Evolutionary conservation across 352 stramenopile species (phyloP), one percentile per base, ranked within the genome.

Genomic region (Lagenidium sp.): DNA sequence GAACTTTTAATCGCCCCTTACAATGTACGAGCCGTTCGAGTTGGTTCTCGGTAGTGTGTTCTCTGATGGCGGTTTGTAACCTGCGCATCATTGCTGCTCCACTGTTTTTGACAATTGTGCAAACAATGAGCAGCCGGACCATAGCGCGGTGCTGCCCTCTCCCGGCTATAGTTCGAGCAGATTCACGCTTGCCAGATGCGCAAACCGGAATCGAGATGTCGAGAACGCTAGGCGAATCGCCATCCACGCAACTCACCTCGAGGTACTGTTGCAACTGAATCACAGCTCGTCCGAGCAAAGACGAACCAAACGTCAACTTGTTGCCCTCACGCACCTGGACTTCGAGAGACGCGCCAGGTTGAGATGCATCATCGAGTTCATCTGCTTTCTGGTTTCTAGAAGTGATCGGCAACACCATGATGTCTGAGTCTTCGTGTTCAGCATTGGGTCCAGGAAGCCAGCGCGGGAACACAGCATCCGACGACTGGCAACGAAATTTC

Each of bases 261-360:
- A 75, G 53, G 21, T 85, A 79, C 24, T 69, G 57, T 13, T 60
- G 49, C 26, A 89, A 51, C 7, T 70, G 69, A 41, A 89, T 50
- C 2, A 41, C 55, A 11, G 58, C 65, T 4, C 55, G 66, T 16
- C 69, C 71, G 8, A 90, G 47, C 26, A 86, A 31, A 1, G 77
- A 83, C 0, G 77, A 90, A 1, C 74, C 73, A 35, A 90, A 89
- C 8, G 86, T 45, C 26, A 86, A 49, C 24, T 68, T 76, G 40
- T 87, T 76, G 13, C 67, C 56, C 58, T 90, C 77, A 39, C 77
- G 68, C 21, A 90, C 65, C 36, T 90, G 67, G n/a, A 87, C 23
- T 43, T 61, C 46, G 4, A 53, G n/a, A n/a, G n/a, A n/a, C n/a
- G n/a, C n/a, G n/a, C n/a, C n/a, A n/a, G n/a, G n/a, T n/a, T n/a